phyloP scores from a whole-genome alignment of 139 green algal genomes.

The Volvox africanus region DNA sequence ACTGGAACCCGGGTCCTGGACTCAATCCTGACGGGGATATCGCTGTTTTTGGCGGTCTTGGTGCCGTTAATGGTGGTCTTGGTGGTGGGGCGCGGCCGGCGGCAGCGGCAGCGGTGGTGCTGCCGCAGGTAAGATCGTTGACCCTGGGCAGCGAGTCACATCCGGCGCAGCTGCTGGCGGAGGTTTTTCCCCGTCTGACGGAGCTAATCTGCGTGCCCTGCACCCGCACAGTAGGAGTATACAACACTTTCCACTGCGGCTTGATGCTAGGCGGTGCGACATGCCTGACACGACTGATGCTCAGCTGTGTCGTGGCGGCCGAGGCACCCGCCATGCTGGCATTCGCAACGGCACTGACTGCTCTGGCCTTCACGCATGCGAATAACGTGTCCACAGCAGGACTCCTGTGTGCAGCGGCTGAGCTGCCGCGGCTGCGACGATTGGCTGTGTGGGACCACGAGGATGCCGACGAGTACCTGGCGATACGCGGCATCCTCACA shows the following conservation, averaged over 20 bases:
- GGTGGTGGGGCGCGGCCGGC: background rate
- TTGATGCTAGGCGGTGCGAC: constrained; percentile 7
- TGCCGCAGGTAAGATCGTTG: constrained; percentile 7
- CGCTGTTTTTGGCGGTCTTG: background rate
- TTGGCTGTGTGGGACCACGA: constrained; percentile 44
- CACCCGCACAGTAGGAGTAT: constrained; percentile 18
- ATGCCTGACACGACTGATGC: background rate
- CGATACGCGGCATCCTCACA: background rate
- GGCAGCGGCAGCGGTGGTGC: background rate
- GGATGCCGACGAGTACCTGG: constrained; percentile 40
- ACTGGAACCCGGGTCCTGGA: background rate
- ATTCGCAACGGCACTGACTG: background rate
- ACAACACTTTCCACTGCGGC: constrained; percentile 33
- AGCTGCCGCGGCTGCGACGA: constrained; percentile 10
- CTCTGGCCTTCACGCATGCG: constrained; percentile 31
- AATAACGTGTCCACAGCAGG: constrained; percentile 3
- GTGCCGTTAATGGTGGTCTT: too few species aligned
- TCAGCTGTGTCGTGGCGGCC: background rate
- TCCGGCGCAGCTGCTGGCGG: background rate
- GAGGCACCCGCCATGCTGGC: constrained; percentile 7
- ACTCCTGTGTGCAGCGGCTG: constrained; percentile 5
- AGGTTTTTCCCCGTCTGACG: background rate
- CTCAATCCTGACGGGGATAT: background rate
- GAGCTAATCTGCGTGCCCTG: background rate
- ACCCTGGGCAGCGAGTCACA: constrained; percentile 31